Evolutionary conservation across 257 asterid genomes (phyloP).

Genomic region (Scutellaria galericulata): DNA sequence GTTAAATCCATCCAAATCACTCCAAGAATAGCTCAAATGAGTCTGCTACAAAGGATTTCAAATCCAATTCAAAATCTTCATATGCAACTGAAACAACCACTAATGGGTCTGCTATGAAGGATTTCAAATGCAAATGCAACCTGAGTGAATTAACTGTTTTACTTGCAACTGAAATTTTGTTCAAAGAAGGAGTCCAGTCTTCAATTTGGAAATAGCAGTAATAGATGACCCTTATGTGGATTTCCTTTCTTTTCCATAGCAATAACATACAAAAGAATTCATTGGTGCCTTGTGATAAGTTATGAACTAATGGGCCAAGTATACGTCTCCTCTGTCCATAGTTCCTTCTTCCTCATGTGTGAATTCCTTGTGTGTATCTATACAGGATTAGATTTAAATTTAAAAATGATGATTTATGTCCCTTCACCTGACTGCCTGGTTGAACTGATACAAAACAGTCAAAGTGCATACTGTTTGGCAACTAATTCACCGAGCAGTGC

Average conservation of each 20-base stretch:
- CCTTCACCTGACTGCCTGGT: background rate
- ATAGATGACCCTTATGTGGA: conserved; percentile 1
- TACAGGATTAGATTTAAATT: background rate
- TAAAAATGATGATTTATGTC: background rate
- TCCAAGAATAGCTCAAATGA: background rate
- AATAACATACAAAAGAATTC: background rate
- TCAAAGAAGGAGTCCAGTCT: background rate
- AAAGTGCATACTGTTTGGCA: background rate
- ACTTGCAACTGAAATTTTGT: background rate
- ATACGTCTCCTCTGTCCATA: background rate
- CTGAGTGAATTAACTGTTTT: background rate
- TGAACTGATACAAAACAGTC: background rate
- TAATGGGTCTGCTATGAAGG: background rate
- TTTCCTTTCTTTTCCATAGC: background rate
- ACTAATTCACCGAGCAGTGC: background rate
- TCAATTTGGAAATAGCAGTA: background rate
- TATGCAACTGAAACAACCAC: background rate
- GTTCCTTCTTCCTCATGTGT: conserved; percentile 4
- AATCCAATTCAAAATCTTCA: background rate
- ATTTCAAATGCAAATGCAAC: background rate
- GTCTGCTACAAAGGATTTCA: background rate
- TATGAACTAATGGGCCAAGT: background rate
- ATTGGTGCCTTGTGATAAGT: background rate
- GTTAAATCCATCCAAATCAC: background rate
- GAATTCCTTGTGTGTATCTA: background rate